phyloP scores from a whole-genome alignment of 331 rosid species.

The Rhamnella rubrinervis region DNA sequence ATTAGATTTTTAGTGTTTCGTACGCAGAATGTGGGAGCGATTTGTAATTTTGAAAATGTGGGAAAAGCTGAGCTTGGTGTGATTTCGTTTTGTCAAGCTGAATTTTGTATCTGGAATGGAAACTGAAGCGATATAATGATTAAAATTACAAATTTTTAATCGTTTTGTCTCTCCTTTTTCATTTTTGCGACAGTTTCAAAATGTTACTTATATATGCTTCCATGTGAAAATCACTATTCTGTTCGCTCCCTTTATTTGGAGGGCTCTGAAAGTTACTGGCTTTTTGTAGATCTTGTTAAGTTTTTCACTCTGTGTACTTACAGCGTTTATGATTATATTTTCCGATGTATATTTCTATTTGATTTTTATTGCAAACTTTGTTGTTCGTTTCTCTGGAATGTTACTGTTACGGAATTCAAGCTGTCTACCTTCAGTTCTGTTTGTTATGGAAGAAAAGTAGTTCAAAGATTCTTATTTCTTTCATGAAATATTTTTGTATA shows the following conservation, averaged over 20 bases:
- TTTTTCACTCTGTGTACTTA: not conserved
- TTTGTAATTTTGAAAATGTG: conserved; percentile 16
- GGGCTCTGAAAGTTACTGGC: not conserved
- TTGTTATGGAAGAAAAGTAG: not conserved
- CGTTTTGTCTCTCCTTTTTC: not conserved
- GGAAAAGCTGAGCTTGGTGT: conserved; percentile 1
- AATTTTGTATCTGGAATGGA: not conserved
- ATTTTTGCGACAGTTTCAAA: not conserved
- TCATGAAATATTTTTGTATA: too few species aligned
- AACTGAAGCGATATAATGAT: conserved; percentile 12
- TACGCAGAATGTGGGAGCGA: conserved; percentile 13
- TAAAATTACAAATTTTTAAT: conserved; percentile 1
- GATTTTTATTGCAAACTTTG: not conserved
- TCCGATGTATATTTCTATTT: not conserved
- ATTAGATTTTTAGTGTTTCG: conserved; percentile 2
- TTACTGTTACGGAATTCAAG: not conserved
- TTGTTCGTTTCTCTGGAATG: not conserved
- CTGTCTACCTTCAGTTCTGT: not conserved
- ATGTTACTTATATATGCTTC: conserved; percentile 16
- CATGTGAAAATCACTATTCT: not conserved
- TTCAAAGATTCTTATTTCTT: not conserved
- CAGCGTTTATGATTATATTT: not conserved
- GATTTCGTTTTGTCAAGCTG: conserved; percentile 15
- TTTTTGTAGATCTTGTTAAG: conserved; percentile 8
- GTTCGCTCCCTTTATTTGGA: not conserved